Percentiles rank a stretch among this genome's conserved stretches.
These are phyloP conservation scores for Aspergillus pseudoterreus DNA, from an alignment of 2,329 filamentous ascomycete species.

Conservation along the genomic window DNA sequence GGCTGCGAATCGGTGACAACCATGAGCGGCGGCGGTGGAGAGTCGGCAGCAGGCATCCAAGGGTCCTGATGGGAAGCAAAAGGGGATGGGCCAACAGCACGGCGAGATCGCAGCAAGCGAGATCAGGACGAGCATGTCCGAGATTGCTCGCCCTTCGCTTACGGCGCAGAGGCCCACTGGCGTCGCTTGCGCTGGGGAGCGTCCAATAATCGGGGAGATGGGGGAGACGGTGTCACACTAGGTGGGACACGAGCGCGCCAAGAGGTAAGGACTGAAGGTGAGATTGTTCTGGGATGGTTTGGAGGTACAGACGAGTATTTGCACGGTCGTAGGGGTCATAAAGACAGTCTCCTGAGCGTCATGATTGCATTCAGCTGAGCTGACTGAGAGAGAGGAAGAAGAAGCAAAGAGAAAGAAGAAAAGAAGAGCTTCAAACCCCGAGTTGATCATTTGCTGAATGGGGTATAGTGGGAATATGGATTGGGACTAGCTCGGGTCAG, in stretches of 20 bases:
- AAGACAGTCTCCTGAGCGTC: too few species aligned
- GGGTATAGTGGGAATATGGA: too few species aligned
- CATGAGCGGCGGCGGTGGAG: constrained; percentile 16
- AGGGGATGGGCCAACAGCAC: constrained; percentile 24
- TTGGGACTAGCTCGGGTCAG: too few species aligned
- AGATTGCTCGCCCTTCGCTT: constrained; percentile 23
- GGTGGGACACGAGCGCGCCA: not conserved
- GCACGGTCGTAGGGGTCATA: too few species aligned
- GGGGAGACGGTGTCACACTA: not conserved
- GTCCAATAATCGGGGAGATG: not conserved
- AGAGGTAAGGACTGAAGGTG: too few species aligned
- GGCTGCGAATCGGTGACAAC: constrained; percentile 20
- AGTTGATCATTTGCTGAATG: too few species aligned
- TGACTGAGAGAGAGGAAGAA: too few species aligned
- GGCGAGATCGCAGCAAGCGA: constrained; percentile 23
- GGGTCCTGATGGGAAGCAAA: constrained; percentile 3
- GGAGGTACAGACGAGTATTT: too few species aligned
- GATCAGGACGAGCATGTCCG: constrained; percentile 28
- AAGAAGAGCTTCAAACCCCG: too few species aligned
- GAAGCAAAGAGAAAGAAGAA: too few species aligned
- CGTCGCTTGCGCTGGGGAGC: not conserved
- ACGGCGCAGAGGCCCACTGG: constrained; percentile 2
- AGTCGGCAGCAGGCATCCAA: constrained; percentile 5
- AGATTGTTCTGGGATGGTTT: too few species aligned
- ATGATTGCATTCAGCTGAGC: too few species aligned